phyloP scores from a whole-genome alignment of 139 green algal genomes.

The Picochlorum sp. region DNA sequence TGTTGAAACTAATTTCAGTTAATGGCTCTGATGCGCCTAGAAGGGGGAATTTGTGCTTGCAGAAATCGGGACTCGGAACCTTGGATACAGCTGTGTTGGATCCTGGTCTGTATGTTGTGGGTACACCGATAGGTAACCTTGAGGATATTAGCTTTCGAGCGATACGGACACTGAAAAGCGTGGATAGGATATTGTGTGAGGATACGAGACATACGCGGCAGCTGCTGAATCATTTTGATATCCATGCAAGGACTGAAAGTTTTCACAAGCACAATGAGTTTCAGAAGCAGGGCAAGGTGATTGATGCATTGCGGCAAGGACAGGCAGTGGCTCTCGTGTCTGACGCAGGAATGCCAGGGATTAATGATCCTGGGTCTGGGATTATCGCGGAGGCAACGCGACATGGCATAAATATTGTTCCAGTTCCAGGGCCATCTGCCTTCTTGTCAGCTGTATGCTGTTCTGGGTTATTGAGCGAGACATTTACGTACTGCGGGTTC shows the following conservation, averaged over 20 bases:
- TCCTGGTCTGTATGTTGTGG: conserved; percentile 54
- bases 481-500: conserved; percentile 79
- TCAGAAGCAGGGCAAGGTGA: conserved; percentile 24
- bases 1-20: background rate
- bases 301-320: conserved; percentile 45
- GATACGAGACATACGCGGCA: conserved; percentile 76
- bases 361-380: conserved; percentile 77
- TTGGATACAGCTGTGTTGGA: conserved; percentile 10
- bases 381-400: conserved; percentile 44
- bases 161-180: conserved; percentile 49
- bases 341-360: conserved; percentile 76
- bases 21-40: background rate
- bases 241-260: conserved; percentile 27
- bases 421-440: conserved; percentile 75
- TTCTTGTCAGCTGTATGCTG: conserved; percentile 59
- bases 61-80: background rate
- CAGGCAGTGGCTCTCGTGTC: conserved; percentile 73
- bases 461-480: conserved; percentile 56
- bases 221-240: conserved; percentile 58
- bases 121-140: conserved; percentile 76
- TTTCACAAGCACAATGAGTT: conserved; percentile 86
- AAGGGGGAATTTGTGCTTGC: background rate
- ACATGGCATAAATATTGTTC: conserved; percentile 41
- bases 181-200: conserved; percentile 67
- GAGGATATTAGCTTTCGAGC: conserved; percentile 80